These are phyloP conservation scores for Trichodelitschia bisporula DNA, from an alignment of 495 filamentous ascomycete species.

Conservation along the genomic window DNA sequence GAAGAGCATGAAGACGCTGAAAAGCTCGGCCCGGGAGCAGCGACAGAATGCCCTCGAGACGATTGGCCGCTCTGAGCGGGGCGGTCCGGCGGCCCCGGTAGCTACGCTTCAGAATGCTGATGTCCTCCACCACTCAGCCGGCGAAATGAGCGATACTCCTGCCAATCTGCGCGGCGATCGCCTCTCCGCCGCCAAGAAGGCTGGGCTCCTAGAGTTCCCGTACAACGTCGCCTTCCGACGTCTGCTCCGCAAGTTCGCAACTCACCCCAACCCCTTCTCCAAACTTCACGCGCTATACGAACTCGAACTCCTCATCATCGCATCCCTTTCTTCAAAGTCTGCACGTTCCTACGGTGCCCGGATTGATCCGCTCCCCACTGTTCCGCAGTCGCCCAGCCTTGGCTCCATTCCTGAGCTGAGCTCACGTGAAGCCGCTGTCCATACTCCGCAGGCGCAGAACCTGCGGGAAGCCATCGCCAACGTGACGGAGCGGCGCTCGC, in stretches of 20 bases:
- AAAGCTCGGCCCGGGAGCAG: slow-evolving; percentile 9
- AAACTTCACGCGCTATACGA: slow-evolving; percentile 72
- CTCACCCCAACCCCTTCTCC: slow-evolving; percentile 65
- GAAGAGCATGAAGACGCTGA: slow-evolving; percentile 23
- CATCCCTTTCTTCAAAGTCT: slow-evolving; percentile 34
- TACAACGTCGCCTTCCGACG: slow-evolving; percentile 39
- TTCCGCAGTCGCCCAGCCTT: slow-evolving; percentile 14
- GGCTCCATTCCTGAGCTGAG: slow-evolving; percentile 12
- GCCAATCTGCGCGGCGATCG: slow-evolving; percentile 11
- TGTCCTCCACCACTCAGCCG: slow-evolving; percentile 4
- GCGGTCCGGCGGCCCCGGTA: slow-evolving; percentile 21
- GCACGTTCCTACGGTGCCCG: slow-evolving; percentile 5
- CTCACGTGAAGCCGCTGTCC: slow-evolving; percentile 12
- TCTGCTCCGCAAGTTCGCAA: slow-evolving; percentile 65
- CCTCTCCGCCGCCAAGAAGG: slow-evolving; percentile 15
- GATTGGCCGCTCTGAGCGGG: slow-evolving; percentile 17
- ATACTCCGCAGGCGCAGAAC: slow-evolving; percentile 13
- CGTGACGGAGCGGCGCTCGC: slow-evolving; percentile 40
- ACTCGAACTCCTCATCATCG: slow-evolving; percentile 55
- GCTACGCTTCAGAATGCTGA: slow-evolving; percentile 21
- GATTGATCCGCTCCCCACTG: slow-evolving; percentile 11
- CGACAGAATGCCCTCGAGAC: slow-evolving; percentile 13
- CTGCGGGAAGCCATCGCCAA: slow-evolving; percentile 44
- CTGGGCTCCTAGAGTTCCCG: slow-evolving; percentile 16
- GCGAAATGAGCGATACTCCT: slow-evolving; percentile 18